Conservation (phyloP, 2,329 filamentous ascomycete genomes). For the Alternaria hordeiaustralica region DNA sequence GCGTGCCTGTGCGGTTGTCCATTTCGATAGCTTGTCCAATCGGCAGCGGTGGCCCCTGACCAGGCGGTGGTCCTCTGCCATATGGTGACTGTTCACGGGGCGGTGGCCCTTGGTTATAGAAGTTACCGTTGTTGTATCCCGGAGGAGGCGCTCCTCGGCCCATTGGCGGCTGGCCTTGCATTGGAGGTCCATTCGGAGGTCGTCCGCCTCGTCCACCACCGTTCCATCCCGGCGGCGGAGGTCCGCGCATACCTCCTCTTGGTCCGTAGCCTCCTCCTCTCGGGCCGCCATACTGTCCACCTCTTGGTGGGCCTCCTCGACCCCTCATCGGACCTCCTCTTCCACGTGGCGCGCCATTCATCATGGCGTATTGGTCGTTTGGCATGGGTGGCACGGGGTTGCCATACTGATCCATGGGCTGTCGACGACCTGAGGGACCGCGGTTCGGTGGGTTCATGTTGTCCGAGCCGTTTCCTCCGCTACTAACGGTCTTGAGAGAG, state of each 20-base stretch:
- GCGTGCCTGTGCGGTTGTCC: conserved; percentile 64
- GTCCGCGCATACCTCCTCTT: conserved; percentile 49
- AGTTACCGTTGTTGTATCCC: conserved; percentile 49
- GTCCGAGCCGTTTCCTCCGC: conserved; percentile 52
- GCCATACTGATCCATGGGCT: conserved; percentile 68
- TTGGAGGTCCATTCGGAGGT: conserved; percentile 40
- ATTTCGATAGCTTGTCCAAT: conserved; percentile 78
- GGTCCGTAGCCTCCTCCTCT: conserved; percentile 47
- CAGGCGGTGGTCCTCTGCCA: conserved; percentile 64
- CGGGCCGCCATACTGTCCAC: conserved; percentile 42
- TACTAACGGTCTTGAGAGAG: conserved; percentile 62
- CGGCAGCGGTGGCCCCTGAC: conserved; percentile 32
- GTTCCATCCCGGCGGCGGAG: conserved; percentile 52
- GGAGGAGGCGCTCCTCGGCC: conserved; percentile 53
- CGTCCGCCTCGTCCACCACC: conserved; percentile 45
- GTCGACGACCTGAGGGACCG: conserved; percentile 46
- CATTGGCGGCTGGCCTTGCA: conserved; percentile 46
- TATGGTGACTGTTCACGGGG: conserved; percentile 49
- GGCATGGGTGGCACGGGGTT: conserved; percentile 60
- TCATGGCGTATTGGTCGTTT: conserved; percentile 52
- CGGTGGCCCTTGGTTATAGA: conserved; percentile 48
- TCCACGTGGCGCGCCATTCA: conserved; percentile 48
- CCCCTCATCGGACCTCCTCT: conserved; percentile 51
- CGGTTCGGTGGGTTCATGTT: conserved; percentile 45
- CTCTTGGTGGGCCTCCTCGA: conserved; percentile 48